phyloP scores from a whole-genome alignment of 2,329 filamentous ascomycete species.

The Trichoderma guizhouense region DNA sequence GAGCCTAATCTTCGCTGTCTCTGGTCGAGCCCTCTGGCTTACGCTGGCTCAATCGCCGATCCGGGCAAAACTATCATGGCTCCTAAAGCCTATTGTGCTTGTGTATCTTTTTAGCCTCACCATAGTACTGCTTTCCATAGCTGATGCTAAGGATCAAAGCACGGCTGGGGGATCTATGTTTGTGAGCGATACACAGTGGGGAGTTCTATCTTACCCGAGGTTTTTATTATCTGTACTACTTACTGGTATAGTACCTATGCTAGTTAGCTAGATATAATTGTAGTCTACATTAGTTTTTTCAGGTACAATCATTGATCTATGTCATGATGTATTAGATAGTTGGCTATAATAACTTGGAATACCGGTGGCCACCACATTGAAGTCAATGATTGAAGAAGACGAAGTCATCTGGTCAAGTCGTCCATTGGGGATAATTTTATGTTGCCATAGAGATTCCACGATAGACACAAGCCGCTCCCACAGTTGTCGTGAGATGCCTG shows the following conservation, averaged over 20 bases:
- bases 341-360: no score
- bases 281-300: background rate
- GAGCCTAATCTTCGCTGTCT: background rate
- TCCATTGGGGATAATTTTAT: no score
- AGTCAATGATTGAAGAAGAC: no score
- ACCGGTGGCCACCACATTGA: no score
- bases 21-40: background rate
- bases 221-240: background rate
- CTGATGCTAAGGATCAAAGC: background rate
- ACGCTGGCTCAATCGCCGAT: background rate
- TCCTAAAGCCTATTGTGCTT: background rate
- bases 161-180: background rate
- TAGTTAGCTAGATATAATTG: background rate
- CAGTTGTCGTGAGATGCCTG: no score
- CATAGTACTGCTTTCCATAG: background rate
- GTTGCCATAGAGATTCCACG: no score
- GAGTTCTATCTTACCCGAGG: background rate
- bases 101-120: background rate
- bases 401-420: no score
- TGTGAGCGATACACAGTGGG: background rate
- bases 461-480: no score
- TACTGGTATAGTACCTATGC: background rate
- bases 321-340: no score
- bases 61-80: background rate
- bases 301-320: no score